Evolutionary conservation across 495 filamentous ascomycete species (phyloP).

Genomic region (Aspergillus affinis): DNA sequence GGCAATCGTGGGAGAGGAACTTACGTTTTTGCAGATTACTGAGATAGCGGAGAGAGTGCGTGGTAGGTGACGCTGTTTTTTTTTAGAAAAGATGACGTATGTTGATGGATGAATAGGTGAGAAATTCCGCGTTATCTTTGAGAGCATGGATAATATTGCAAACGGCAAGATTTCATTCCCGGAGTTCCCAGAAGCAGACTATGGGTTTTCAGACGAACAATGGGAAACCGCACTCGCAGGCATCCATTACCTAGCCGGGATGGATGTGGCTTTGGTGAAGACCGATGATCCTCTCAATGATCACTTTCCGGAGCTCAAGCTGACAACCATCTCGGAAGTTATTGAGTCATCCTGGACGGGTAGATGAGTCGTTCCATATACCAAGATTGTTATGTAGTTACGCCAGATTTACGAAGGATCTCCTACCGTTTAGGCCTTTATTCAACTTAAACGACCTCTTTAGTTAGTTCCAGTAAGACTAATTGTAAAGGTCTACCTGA

Average conservation of each 20-base stretch:
- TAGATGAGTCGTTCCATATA: not conserved
- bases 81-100: no score
- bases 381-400: no score
- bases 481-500: no score
- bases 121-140: conserved; percentile 39
- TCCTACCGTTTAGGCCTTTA: no score
- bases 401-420: no score
- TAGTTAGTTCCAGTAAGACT: no score
- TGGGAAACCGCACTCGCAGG: not conserved
- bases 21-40: conserved; percentile 34
- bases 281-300: conserved; percentile 5
- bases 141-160: conserved; percentile 35
- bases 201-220: not conserved
- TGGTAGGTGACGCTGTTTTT: conserved; percentile 10
- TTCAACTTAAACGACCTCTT: no score
- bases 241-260: not conserved
- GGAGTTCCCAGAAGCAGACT: not conserved
- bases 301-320: conserved; percentile 3
- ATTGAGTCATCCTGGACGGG: conserved; percentile 6
- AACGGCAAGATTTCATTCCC: conserved; percentile 23
- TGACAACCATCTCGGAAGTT: conserved; percentile 6
- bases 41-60: conserved; percentile 32
- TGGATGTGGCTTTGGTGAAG: not conserved
- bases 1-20: conserved; percentile 30
- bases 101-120: conserved; percentile 7